Evolutionary conservation across 2,329 filamentous ascomycete genomes (phyloP).

Genomic region (Apiospora hydei): DNA sequence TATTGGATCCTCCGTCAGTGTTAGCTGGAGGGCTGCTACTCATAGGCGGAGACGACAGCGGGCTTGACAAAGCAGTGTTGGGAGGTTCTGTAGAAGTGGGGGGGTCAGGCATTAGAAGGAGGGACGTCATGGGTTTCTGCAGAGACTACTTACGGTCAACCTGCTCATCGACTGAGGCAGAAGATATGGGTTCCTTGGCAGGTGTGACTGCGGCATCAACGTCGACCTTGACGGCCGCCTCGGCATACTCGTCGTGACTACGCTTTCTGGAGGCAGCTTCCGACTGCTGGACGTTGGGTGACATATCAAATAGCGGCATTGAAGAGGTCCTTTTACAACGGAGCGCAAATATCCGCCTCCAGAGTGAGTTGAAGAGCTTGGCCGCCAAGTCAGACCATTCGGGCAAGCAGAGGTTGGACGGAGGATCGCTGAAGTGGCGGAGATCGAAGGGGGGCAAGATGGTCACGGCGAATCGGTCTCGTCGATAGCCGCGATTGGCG

Average conservation of each 20-base stretch:
- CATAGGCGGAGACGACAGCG: conserved; percentile 28
- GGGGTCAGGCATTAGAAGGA: neutral
- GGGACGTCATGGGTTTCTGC: neutral
- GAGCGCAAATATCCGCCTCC: conserved; percentile 15
- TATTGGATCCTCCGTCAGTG: conserved; percentile 53
- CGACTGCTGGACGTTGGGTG: conserved; percentile 56
- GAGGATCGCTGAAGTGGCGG: neutral
- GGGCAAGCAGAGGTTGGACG: neutral
- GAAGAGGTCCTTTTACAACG: conserved; percentile 20
- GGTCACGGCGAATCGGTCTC: neutral
- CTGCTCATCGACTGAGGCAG: conserved; percentile 8
- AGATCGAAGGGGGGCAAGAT: neutral
- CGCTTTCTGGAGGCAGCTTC: conserved; percentile 53
- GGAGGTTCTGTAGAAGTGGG: conserved; percentile 20
- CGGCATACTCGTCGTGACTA: conserved; percentile 51
- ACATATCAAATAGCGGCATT: conserved; percentile 58
- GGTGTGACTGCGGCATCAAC: conserved; percentile 31
- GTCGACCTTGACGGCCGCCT: conserved; percentile 34
- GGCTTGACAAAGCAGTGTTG: conserved; percentile 23
- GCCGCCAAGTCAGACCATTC: neutral
- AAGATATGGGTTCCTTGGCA: conserved; percentile 26
- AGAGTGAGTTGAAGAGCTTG: neutral
- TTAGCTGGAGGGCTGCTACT: conserved; percentile 45
- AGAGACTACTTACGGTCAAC: neutral
- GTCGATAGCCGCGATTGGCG: neutral